Conservation (phyloP, 2,329 filamentous ascomycete genomes). For the Aspergillus sp. region DNA sequence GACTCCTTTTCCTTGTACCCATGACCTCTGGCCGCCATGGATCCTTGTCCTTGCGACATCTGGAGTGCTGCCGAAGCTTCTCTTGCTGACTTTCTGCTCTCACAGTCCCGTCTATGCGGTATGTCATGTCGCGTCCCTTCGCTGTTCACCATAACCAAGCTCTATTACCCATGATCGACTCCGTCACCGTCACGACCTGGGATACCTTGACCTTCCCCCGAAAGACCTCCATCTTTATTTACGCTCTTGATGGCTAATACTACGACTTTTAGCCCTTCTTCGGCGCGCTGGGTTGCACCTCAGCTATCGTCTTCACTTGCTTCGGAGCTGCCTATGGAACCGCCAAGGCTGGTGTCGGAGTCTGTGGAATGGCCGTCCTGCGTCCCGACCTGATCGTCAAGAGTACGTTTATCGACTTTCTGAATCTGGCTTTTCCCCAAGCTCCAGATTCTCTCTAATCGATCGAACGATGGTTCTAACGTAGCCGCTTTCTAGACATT, state of each 20-base stretch:
- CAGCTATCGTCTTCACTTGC: slow-evolving; percentile 94
- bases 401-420: slow-evolving; percentile 66
- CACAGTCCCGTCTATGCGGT: slow-evolving; percentile 96
- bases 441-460: background rate
- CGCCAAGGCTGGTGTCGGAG: slow-evolving; percentile 98
- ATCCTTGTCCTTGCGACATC: background rate
- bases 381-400: slow-evolving; percentile 98
- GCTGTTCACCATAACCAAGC: slow-evolving; percentile 14
- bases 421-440: background rate
- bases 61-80: background rate
- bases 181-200: slow-evolving; percentile 11
- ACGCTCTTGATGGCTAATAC: slow-evolving; percentile 13
- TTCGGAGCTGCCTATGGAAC: slow-evolving; percentile 97
- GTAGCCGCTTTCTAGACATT: slow-evolving; percentile 66
- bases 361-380: slow-evolving; percentile 96
- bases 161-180: slow-evolving; percentile 10
- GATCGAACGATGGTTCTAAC: slow-evolving; percentile 7
- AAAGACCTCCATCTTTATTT: background rate
- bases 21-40: slow-evolving; percentile 30
- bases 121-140: slow-evolving; percentile 54
- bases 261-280: slow-evolving; percentile 71
- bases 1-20: slow-evolving; percentile 30
- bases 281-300: slow-evolving; percentile 94
- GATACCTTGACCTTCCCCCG: slow-evolving; percentile 8
- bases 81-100: slow-evolving; percentile 24